Percentiles rank a stretch among this genome's conserved stretches.
phyloP scores from a whole-genome alignment of 345 rosid genomes.

The Geranium brycei region DNA sequence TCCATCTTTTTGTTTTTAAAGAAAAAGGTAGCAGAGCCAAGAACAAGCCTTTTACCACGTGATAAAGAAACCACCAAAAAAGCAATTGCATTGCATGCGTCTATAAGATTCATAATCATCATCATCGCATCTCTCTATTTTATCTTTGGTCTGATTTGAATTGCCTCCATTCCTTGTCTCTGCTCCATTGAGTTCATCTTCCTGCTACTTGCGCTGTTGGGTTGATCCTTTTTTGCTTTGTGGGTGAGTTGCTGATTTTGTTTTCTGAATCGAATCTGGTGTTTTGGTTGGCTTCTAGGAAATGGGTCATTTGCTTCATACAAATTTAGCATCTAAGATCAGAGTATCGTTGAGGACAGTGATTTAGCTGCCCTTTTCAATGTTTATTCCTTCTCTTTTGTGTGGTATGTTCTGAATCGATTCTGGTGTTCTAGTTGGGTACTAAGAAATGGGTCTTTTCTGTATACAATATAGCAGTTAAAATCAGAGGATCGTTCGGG shows the following conservation, averaged over 20 bases:
- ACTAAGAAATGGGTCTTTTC: too few species aligned
- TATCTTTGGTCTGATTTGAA: not conserved
- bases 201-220: not conserved
- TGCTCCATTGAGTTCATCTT: slow-evolving; percentile 4
- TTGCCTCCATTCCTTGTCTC: not conserved
- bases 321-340: slow-evolving; percentile 13
- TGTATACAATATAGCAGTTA: too few species aligned
- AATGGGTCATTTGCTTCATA: slow-evolving; percentile 1
- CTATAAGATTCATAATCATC: slow-evolving; percentile 52
- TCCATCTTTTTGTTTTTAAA: slow-evolving; percentile 7
- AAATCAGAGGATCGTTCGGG: too few species aligned
- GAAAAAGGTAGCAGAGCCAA: slow-evolving; percentile 2
- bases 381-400: slow-evolving; percentile 71
- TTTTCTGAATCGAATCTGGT: not conserved
- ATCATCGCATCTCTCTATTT: not conserved
- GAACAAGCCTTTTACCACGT: slow-evolving; percentile 64
- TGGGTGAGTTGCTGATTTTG: not conserved
- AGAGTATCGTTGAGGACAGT: slow-evolving; percentile 34
- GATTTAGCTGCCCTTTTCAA: slow-evolving; percentile 83
- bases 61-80: slow-evolving; percentile 73
- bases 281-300: slow-evolving; percentile 17
- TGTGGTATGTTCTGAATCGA: too few species aligned
- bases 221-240: too few species aligned
- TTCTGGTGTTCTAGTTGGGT: too few species aligned
- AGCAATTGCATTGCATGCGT: slow-evolving; percentile 98